Evolutionary conservation across 2,329 filamentous ascomycete genomes (phyloP).

Genomic region (Scedosporium dehoogii): DNA sequence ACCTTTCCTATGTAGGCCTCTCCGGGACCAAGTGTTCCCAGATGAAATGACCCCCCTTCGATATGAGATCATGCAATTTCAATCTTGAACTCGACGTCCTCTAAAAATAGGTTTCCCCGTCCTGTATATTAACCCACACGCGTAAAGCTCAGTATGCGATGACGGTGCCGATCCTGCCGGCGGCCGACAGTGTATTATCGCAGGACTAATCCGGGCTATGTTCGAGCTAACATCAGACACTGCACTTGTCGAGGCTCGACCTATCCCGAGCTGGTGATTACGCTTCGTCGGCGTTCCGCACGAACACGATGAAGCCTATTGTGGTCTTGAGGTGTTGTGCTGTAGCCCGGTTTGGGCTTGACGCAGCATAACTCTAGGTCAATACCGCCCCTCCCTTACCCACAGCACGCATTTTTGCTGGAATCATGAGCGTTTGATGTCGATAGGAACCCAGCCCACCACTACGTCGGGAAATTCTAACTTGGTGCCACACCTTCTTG

Average conservation of each 20-base stretch:
- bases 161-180: neutral
- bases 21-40: neutral
- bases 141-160: neutral
- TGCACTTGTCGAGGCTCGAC: neutral
- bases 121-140: neutral
- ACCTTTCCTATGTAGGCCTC: neutral
- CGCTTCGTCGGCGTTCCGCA: too few relatives aligned
- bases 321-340: too few relatives aligned
- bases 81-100: neutral
- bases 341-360: neutral
- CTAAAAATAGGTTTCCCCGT: neutral
- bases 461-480: neutral
- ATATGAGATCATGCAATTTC: neutral
- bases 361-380: too few relatives aligned
- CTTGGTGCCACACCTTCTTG: neutral
- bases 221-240: neutral
- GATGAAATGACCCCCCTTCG: neutral
- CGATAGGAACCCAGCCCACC: neutral
- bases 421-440: neutral
- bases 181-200: too few relatives aligned
- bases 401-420: too few relatives aligned
- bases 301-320: too few relatives aligned
- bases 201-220: neutral
- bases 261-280: neutral
- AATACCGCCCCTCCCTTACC: too few relatives aligned